Base-by-base conservation (phyloP, 208 protist species). In the Herpetomonas tarakana region DNA sequence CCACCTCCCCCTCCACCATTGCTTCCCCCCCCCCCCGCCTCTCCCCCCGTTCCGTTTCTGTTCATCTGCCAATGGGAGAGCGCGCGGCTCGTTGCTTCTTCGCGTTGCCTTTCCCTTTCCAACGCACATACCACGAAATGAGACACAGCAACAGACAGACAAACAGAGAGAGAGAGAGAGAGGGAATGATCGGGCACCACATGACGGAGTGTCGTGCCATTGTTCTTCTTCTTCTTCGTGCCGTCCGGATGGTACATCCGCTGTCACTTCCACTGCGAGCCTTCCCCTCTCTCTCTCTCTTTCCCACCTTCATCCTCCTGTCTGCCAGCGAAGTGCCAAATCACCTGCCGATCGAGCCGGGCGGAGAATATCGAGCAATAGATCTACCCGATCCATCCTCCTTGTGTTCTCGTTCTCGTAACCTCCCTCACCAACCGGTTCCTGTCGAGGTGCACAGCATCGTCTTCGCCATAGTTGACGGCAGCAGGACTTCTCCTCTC, bases 41-140 rank as follows among this genome's bases (percentile, higher is more conserved):
- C n/a, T n/a, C n/a, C n/a, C n/a, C n/a, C n/a, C n/a, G n/a, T n/a
- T n/a, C n/a, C n/a, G n/a, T n/a, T n/a, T n/a, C n/a, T n/a, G n/a
- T n/a, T n/a, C n/a, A n/a, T n/a, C n/a, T n/a, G n/a, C n/a, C n/a
- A n/a, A n/a, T n/a, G n/a, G n/a, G n/a, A n/a, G n/a, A n/a, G n/a
- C n/a, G n/a, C n/a, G n/a, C n/a, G n/a, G n/a, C 35, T 57, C 1
- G 53, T 52, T 57, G 30, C 26, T 14, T 39, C 45, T 45, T 57
- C 35, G 24, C 31, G 47, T 26, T 2, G 30, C 41, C 25, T 39
- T 21, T 38, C 26, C 63, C 9, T 14, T 41, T 41, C 35, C 35
- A 6, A 18, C 6, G 35, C 9, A 18, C 9, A 41, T 14, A 41
- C 9, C 35, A 41, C 6, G 14, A 18, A 6, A 41, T 14, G 9